phyloP scores from a whole-genome alignment of 495 filamentous ascomycete genomes.

The Achaetomiella virescens region DNA sequence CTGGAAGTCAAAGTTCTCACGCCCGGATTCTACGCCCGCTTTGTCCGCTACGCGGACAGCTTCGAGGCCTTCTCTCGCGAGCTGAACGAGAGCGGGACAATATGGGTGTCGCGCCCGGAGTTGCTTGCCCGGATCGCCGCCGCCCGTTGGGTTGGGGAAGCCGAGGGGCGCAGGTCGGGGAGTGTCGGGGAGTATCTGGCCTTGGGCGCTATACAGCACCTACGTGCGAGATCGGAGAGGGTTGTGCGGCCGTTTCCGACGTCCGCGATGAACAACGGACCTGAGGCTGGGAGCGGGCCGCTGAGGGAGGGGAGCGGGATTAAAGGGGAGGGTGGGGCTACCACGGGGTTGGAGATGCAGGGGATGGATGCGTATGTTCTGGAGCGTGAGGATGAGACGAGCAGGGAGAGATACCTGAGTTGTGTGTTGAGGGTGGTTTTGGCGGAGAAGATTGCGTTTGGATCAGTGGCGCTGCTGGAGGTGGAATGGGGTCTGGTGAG shows the following conservation, averaged over 20 bases:
- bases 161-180: no score
- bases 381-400: constrained; percentile 20
- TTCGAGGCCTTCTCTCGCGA: constrained; percentile 48
- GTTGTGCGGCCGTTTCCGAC: constrained; percentile 32
- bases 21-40: constrained; percentile 54
- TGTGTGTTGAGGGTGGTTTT: constrained; percentile 32
- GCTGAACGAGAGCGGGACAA: constrained; percentile 43
- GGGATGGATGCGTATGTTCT: constrained; percentile 40
- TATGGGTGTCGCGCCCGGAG: constrained; percentile 44
- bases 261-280: constrained; percentile 5
- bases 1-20: constrained; percentile 49
- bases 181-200: constrained; percentile 26
- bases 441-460: constrained; percentile 31
- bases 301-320: neutral
- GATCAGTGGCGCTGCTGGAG: constrained; percentile 25
- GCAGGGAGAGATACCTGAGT: constrained; percentile 23
- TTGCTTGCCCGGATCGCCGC: no score
- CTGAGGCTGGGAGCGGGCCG: no score
- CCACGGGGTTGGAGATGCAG: constrained; percentile 34
- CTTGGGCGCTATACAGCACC: constrained; percentile 33
- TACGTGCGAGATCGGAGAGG: constrained; percentile 33
- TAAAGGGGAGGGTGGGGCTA: constrained; percentile 18
- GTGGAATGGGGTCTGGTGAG: constrained; percentile 22
- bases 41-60: constrained; percentile 47
- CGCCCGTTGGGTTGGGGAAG: no score